Conservation (phyloP, 2,329 filamentous ascomycete genomes). For the Aspergillus novofumigatus region DNA sequence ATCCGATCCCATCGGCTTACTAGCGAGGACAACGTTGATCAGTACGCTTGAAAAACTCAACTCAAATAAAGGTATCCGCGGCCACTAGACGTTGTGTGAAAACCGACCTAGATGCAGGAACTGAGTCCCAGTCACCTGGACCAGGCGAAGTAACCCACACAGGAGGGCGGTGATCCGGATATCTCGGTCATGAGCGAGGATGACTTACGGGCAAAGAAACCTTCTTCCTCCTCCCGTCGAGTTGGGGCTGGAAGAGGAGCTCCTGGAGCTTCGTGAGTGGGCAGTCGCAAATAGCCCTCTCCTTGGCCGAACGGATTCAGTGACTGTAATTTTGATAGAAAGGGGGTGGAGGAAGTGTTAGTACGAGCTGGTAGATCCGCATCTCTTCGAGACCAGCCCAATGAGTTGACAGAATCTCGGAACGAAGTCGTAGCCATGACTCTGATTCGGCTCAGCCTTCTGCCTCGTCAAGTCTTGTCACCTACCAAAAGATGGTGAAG, state of each 20-base stretch:
- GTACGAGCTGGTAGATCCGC: conserved; percentile 70
- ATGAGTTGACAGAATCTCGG: conserved; percentile 86
- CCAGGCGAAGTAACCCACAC: conserved; percentile 20
- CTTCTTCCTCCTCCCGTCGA: conserved; percentile 89
- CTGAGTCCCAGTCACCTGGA: conserved; percentile 33
- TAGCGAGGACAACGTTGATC: conserved; percentile 40
- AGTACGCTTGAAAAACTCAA: conserved; percentile 10
- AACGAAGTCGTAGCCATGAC: conserved; percentile 60
- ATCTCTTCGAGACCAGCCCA: conserved; percentile 89
- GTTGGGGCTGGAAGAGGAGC: conserved; percentile 80
- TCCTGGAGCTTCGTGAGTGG: conserved; percentile 75
- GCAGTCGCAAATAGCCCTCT: conserved; percentile 84
- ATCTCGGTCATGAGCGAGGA: conserved; percentile 19
- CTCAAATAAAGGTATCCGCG: not conserved
- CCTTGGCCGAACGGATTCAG: conserved; percentile 78
- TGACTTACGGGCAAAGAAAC: conserved; percentile 88
- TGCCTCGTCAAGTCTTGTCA: conserved; percentile 4
- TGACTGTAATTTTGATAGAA: conserved; percentile 76
- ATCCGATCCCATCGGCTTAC: conserved; percentile 97
- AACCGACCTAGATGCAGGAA: conserved; percentile 36
- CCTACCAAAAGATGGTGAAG: conserved; percentile 2
- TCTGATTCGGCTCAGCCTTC: conserved; percentile 5
- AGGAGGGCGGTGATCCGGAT: conserved; percentile 2
- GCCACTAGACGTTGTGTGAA: conserved; percentile 21
- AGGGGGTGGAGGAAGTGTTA: conserved; percentile 56